Conservation (phyloP, 768 basidiomycete species). For the Mrakia blollopis region DNA sequence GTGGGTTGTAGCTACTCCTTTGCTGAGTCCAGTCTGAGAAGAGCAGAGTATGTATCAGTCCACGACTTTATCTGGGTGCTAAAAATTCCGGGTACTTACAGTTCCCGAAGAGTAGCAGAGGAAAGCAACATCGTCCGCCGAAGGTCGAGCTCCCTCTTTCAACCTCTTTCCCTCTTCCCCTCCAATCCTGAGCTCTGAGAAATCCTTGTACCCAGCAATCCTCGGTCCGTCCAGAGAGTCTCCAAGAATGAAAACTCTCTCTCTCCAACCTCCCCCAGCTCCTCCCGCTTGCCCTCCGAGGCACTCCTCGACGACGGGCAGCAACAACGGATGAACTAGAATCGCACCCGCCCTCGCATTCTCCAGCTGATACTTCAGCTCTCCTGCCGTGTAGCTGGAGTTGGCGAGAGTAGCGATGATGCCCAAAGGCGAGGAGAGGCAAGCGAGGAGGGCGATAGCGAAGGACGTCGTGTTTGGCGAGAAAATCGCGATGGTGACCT, state of each 20-base stretch:
- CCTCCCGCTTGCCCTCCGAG: not conserved
- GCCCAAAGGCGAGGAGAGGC: not conserved
- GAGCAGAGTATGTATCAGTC: not conserved
- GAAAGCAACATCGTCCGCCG: not conserved
- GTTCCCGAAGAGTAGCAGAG: constrained; percentile 17
- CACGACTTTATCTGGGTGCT: too few species aligned
- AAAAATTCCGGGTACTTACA: not conserved
- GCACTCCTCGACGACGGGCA: constrained; percentile 8
- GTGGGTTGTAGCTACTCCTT: constrained; percentile 17
- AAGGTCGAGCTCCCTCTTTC: not conserved
- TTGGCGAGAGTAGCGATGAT: constrained; percentile 18
- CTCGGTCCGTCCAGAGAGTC: not conserved
- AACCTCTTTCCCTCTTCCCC: not conserved
- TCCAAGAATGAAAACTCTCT: not conserved
- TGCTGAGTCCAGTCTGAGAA: constrained; percentile 12
- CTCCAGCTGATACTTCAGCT: not conserved
- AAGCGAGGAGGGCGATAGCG: constrained; percentile 5
- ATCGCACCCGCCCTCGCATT: constrained; percentile 1
- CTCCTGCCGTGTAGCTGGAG: not conserved
- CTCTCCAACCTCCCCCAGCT: not conserved
- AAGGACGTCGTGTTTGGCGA: constrained; percentile 13
- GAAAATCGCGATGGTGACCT: not conserved
- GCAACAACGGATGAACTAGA: not conserved
- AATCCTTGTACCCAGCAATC: not conserved
- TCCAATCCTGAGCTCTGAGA: not conserved